These are phyloP conservation scores for Botrytis elliptica DNA, from an alignment of 2,329 filamentous ascomycete genomes.

Conservation along the genomic window DNA sequence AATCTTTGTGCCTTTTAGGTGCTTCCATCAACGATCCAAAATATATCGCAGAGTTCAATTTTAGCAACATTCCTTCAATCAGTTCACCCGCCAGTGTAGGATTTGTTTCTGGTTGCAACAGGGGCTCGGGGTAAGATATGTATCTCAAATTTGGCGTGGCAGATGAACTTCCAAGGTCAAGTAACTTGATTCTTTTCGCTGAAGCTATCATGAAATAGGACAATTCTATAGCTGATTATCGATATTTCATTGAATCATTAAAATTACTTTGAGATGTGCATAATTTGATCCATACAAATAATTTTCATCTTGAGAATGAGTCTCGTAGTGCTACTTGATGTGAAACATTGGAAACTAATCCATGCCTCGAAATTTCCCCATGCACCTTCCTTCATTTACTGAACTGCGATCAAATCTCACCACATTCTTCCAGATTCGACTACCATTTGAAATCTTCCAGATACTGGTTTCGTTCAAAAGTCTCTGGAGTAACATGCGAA, in stretches of 20 bases:
- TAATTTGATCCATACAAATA: background rate
- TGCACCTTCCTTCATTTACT: background rate
- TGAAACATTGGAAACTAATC: background rate
- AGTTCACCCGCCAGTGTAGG: background rate
- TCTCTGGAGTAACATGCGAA: background rate
- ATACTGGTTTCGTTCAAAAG: background rate
- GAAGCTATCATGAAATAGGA: background rate
- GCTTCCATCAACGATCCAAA: no score
- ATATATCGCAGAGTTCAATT: background rate
- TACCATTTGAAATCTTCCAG: background rate
- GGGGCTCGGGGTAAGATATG: background rate
- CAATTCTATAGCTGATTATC: background rate
- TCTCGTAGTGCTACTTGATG: background rate
- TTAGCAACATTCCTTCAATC: background rate
- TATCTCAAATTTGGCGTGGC: background rate
- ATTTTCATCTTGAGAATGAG: background rate
- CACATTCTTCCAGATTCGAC: background rate
- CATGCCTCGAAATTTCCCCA: background rate
- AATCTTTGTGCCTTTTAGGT: no score
- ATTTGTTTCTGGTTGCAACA: background rate
- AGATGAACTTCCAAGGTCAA: background rate
- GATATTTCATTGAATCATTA: background rate
- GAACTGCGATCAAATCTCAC: background rate
- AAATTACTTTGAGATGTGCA: background rate
- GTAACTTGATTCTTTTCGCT: background rate